Evolutionary conservation across 2,329 filamentous ascomycete species (phyloP).

Genomic region (Aspergillus novofumigatus): DNA sequence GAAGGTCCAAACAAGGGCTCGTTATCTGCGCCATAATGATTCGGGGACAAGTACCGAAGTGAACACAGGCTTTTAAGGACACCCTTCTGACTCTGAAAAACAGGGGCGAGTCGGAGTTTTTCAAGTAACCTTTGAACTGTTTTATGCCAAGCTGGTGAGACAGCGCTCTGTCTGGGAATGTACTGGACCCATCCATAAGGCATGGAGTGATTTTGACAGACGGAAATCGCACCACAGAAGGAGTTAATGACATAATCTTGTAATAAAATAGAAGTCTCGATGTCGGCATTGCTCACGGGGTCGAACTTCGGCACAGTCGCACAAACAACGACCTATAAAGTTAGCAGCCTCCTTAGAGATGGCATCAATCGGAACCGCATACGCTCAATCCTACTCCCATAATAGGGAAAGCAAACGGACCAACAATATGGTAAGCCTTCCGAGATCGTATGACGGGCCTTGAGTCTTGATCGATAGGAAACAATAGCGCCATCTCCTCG

Average conservation of each 20-base stretch:
- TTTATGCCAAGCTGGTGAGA: neutral
- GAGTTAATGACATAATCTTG: too few species aligned
- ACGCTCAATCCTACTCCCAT: too few species aligned
- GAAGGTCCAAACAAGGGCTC: neutral
- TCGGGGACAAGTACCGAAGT: conserved; percentile 1
- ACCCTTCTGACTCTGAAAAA: conserved; percentile 2
- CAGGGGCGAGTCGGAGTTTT: neutral
- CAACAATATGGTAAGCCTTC: too few species aligned
- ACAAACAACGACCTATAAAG: too few species aligned
- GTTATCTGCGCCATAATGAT: neutral
- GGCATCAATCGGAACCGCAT: too few species aligned
- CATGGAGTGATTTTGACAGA: neutral
- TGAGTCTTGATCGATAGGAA: too few species aligned
- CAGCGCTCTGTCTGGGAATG: neutral
- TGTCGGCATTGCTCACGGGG: neutral
- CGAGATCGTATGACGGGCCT: too few species aligned
- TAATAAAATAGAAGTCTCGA: too few species aligned
- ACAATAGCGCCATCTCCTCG: too few species aligned
- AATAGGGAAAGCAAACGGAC: too few species aligned
- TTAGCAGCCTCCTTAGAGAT: too few species aligned
- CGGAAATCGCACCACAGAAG: neutral
- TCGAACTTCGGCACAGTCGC: neutral
- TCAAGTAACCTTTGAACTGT: neutral
- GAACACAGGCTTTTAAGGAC: neutral
- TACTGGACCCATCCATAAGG: neutral